Percentiles rank a stretch among this genome's conserved stretches.
Evolutionary conservation across 306 rosid species (phyloP).

Genomic region (Pueraria montana): DNA sequence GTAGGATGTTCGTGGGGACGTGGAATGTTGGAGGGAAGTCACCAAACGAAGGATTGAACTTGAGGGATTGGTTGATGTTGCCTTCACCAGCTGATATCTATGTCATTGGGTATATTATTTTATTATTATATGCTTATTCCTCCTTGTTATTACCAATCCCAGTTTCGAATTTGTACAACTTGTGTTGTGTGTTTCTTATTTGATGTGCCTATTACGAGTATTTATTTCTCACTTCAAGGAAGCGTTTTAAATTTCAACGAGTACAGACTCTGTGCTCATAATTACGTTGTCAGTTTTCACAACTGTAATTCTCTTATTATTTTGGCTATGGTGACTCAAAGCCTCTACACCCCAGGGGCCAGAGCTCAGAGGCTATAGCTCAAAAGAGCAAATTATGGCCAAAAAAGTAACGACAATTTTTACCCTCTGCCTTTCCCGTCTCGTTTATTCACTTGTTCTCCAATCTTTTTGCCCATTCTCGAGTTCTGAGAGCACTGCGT

Average conservation of each 20-base stretch:
- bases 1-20: constrained; percentile 90
- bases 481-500: background rate
- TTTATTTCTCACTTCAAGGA: constrained; percentile 15
- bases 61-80: constrained; percentile 70
- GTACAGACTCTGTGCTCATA: constrained; percentile 2
- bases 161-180: constrained; percentile 1
- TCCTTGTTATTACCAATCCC: background rate
- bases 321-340: background rate
- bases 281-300: constrained; percentile 30
- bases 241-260: background rate
- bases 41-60: constrained; percentile 67
- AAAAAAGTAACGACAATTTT: background rate
- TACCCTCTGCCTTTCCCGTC: background rate
- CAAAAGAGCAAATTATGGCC: background rate
- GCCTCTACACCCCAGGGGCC: background rate
- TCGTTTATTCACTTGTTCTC: background rate
- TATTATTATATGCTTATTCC: background rate
- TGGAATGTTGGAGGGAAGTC: constrained; percentile 98
- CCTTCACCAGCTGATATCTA: constrained; percentile 70
- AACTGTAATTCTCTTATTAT: background rate
- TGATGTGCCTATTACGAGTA: background rate
- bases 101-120: constrained; percentile 71
- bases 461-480: background rate
- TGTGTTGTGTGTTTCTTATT: background rate
- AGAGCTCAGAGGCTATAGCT: background rate